These are phyloP conservation scores for Wickerhamomyces subpelliculosus DNA, from an alignment of 805 yeast genomes.

Conservation along the genomic window DNA sequence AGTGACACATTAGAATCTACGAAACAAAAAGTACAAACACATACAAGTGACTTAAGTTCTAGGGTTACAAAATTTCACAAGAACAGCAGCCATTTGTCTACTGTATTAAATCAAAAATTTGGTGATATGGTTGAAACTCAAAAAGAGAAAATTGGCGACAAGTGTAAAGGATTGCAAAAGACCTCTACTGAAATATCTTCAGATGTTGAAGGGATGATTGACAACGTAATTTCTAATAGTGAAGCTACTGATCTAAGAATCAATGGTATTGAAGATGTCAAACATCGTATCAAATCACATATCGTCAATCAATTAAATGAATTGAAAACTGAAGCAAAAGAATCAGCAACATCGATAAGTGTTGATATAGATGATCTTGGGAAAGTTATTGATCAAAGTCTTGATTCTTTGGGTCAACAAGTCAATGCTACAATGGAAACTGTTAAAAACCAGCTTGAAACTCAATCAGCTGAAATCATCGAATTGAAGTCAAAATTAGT, in stretches of 20 bases:
- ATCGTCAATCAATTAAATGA: conserved; percentile 12
- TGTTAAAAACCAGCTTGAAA: conserved; percentile 10
- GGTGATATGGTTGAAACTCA: conserved; percentile 9
- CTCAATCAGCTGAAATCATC: conserved; percentile 14
- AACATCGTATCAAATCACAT: conserved; percentile 9
- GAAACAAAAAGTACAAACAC: conserved; percentile 6
- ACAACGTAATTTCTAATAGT: conserved; percentile 1
- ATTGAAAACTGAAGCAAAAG: conserved; percentile 5
- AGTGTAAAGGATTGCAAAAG: no score
- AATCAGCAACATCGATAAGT: conserved; percentile 4
- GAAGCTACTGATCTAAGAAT: conserved; percentile 4
- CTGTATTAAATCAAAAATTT: conserved; percentile 10
- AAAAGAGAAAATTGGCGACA: conserved; percentile 6
- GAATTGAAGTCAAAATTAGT: conserved; percentile 8
- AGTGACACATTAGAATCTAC: conserved; percentile 5
- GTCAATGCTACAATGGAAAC: conserved; percentile 4
- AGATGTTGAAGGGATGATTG: conserved; percentile 7
- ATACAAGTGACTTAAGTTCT: no score
- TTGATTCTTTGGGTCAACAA: background rate
- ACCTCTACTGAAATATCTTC: no score
- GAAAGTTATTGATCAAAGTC: background rate
- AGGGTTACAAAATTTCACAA: no score
- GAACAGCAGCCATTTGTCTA: conserved; percentile 9
- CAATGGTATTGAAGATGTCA: conserved; percentile 10
- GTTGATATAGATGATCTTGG: conserved; percentile 6